Percentiles rank a stretch among this genome's conserved stretches.
phyloP scores from a whole-genome alignment of 805 yeast genomes.

The Teunomyces stri region DNA sequence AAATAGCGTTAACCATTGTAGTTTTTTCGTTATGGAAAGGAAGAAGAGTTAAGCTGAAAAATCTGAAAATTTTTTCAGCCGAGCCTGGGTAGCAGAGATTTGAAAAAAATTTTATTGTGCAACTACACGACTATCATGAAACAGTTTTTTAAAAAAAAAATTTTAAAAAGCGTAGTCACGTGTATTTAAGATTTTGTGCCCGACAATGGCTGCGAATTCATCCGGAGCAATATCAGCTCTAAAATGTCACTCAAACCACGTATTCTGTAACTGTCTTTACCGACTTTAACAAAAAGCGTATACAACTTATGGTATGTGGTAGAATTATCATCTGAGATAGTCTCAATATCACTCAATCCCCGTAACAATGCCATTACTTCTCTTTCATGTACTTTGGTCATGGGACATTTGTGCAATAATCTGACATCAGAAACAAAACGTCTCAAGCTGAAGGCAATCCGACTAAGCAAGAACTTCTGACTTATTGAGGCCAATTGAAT shows the following conservation, averaged over 20 bases:
- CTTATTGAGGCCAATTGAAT: slow-evolving; percentile 17
- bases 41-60: not conserved
- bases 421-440: slow-evolving; percentile 63
- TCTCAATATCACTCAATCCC: slow-evolving; percentile 26
- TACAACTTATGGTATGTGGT: not conserved
- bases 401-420: slow-evolving; percentile 60
- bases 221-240: not conserved
- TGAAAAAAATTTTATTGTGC: not conserved
- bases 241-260: not conserved
- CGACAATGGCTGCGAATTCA: not conserved
- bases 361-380: slow-evolving; percentile 53
- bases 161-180: no score
- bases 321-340: slow-evolving; percentile 2
- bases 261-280: not conserved
- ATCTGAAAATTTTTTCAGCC: not conserved
- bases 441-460: slow-evolving; percentile 60
- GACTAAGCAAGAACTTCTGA: slow-evolving; percentile 45
- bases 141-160: not conserved
- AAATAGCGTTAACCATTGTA: slow-evolving; percentile 46
- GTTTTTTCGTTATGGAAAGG: not conserved
- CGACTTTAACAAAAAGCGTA: slow-evolving; percentile 1
- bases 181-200: not conserved
- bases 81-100: not conserved
- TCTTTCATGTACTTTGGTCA: slow-evolving; percentile 59
- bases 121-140: not conserved